Base-by-base conservation (phyloP, 768 basidiomycete species). In the Collybia sp. region DNA sequence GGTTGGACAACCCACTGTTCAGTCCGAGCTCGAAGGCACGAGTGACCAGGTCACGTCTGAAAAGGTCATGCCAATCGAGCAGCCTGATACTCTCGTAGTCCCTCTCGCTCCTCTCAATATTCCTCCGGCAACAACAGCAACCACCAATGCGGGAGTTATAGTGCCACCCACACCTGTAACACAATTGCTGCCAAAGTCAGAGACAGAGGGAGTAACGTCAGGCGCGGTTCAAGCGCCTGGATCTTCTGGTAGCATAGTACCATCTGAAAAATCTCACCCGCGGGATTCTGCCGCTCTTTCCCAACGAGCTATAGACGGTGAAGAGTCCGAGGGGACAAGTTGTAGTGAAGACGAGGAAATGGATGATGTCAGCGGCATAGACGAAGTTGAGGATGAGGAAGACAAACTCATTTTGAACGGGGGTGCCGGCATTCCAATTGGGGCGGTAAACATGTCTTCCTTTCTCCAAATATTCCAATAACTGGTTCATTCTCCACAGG, bases 341-440 rank as follows among this genome's bases (percentile, higher is more conserved):
- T 82, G 83, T 51, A 82, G 80, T 4, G 85, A 86, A 53, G 82
- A 88, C 48, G 77, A 81, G 45, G 79, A 87, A 25, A 65, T 73
- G 40, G 79, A 88, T 43, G 79, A 78, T 20, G 59, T 59, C 33
- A 66, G 68, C 30, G 63, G 62, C 10, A 65, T 78, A 17, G 79
- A 80, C 43, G 79, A 80, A 38, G 75, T 77, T 47, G 89, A 95
- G 58, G 93, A 95, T 49, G 93, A 96, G 47, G 94, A 96, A 61
- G 89, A 93, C 53, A 73, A 83, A 52, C 72, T 97, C 45, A 94
- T 96, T 51, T 73, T 83, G 67, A 87, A 85, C 45, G 94, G 94
- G 35, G 95, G 96, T 10, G 86, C 90, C 47, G 96, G 96, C 31
- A 97, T 98, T 47, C 95, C 95, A 16, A 78, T 93, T 35, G 94